phyloP scores from a whole-genome alignment of 2,329 filamentous ascomycete species.

The Chalaropsis thielavioides region DNA sequence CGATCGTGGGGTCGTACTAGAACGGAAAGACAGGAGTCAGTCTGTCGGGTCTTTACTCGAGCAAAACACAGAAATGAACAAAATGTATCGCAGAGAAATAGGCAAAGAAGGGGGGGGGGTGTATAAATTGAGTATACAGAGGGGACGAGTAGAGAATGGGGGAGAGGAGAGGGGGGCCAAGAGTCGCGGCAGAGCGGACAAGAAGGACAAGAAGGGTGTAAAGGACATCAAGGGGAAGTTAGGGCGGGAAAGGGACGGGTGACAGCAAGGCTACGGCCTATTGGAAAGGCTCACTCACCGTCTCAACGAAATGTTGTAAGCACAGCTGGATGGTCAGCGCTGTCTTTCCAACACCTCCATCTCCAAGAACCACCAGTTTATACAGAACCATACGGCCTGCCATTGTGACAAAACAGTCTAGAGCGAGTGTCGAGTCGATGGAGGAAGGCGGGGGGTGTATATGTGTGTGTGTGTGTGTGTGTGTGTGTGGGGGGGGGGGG shows the following conservation, averaged over 20 bases:
- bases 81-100: conserved; percentile 10
- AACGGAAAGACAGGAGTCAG: background rate
- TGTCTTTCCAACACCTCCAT: conserved; percentile 88
- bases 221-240: background rate
- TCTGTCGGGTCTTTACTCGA: background rate
- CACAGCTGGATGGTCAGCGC: conserved; percentile 93
- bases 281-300: conserved; percentile 32
- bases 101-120: background rate
- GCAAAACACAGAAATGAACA: no score
- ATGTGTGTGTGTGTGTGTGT: background rate
- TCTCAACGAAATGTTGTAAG: conserved; percentile 96
- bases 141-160: background rate
- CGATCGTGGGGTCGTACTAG: conserved; percentile 75
- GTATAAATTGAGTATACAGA: background rate
- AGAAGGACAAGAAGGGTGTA: background rate
- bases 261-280: background rate
- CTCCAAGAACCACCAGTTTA: conserved; percentile 88
- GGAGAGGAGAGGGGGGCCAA: background rate
- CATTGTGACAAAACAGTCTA: conserved; percentile 35
- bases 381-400: conserved; percentile 90
- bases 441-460: background rate
- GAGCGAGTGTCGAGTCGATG: background rate
- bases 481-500: no score
- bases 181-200: no score
- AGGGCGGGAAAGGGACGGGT: background rate